Percentiles rank a stretch among this genome's conserved stretches.
phyloP scores from a whole-genome alignment of 2,329 filamentous ascomycete genomes.

The Boeremia lycopersici region DNA sequence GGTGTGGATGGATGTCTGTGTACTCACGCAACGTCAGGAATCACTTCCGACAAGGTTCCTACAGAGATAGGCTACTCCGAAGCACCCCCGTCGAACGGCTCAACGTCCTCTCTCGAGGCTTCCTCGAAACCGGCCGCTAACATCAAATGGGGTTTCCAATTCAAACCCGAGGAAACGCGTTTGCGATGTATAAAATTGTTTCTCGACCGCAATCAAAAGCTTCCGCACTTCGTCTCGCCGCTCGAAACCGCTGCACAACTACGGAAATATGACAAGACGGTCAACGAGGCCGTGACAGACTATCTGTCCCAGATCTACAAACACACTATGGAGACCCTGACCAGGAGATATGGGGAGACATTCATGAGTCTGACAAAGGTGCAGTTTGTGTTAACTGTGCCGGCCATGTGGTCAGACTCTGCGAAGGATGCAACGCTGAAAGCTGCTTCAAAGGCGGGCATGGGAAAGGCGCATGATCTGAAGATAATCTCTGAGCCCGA shows the following conservation, averaged over 20 bases:
- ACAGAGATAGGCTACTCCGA: conserved; percentile 70
- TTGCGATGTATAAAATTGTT: conserved; percentile 85
- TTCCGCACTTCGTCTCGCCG: conserved; percentile 80
- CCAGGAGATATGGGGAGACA: conserved; percentile 73
- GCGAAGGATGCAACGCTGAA: conserved; percentile 84
- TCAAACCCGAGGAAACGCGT: conserved; percentile 76
- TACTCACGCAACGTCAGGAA: conserved; percentile 46
- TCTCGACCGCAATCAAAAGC: conserved; percentile 78
- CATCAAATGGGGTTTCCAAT: conserved; percentile 81
- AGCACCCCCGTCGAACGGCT: conserved; percentile 17
- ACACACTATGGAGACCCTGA: conserved; percentile 80
- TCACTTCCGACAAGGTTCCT: conserved; percentile 87
- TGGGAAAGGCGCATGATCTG: conserved; percentile 72
- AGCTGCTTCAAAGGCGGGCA: conserved; percentile 78
- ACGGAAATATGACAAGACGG: conserved; percentile 75
- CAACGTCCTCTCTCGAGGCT: conserved; percentile 27
- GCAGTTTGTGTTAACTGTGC: conserved; percentile 76
- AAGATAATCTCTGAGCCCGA: conserved; percentile 82
- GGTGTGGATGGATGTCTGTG: background rate
- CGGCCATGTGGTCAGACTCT: conserved; percentile 82
- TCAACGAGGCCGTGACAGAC: conserved; percentile 79
- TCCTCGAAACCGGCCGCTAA: conserved; percentile 26
- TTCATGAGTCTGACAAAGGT: conserved; percentile 79
- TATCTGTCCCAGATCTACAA: conserved; percentile 77
- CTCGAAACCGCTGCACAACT: conserved; percentile 78